Conservation (phyloP, 2,329 filamentous ascomycete genomes). For the Sporothrix dimorphospora region DNA sequence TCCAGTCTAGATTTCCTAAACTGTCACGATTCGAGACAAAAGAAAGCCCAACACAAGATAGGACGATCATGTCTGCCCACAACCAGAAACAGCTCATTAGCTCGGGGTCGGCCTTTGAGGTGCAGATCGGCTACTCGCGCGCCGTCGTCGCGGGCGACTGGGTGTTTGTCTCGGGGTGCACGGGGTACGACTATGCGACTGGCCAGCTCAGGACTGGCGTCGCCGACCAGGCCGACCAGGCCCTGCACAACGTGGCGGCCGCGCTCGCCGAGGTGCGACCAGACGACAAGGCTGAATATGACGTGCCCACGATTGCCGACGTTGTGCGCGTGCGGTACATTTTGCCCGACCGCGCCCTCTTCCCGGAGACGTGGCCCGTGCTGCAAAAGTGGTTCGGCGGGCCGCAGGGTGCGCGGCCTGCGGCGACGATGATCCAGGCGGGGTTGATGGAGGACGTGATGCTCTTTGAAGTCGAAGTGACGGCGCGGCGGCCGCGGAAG, state of each 20-base stretch:
- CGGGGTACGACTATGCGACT: conserved; percentile 55
- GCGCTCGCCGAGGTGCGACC: conserved; percentile 50
- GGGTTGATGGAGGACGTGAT: conserved; percentile 54
- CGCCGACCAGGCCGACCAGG: conserved; percentile 54
- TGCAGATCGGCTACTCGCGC: conserved; percentile 58
- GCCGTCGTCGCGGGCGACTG: conserved; percentile 56
- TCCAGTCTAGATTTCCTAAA: not conserved
- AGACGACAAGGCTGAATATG: conserved; percentile 34
- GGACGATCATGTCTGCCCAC: not conserved
- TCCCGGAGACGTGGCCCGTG: conserved; percentile 54
- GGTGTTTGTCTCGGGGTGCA: conserved; percentile 59
- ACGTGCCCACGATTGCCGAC: conserved; percentile 43
- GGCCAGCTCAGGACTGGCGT: conserved; percentile 47
- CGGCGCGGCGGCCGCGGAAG: conserved; percentile 35
- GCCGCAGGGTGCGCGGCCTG: conserved; percentile 52
- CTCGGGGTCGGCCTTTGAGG: conserved; percentile 56
- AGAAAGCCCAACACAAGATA: not conserved
- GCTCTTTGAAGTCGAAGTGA: conserved; percentile 46
- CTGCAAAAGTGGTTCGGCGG: conserved; percentile 54
- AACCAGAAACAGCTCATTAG: conserved; percentile 42
- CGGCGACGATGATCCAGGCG: conserved; percentile 58
- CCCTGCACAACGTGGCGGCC: conserved; percentile 50
- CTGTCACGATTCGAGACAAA: not conserved
- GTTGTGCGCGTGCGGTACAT: conserved; percentile 58
- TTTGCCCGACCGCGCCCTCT: conserved; percentile 52